These are phyloP conservation scores for Zasmidium angulare DNA, from an alignment of 2,329 filamentous ascomycete genomes.

Conservation along the genomic window DNA sequence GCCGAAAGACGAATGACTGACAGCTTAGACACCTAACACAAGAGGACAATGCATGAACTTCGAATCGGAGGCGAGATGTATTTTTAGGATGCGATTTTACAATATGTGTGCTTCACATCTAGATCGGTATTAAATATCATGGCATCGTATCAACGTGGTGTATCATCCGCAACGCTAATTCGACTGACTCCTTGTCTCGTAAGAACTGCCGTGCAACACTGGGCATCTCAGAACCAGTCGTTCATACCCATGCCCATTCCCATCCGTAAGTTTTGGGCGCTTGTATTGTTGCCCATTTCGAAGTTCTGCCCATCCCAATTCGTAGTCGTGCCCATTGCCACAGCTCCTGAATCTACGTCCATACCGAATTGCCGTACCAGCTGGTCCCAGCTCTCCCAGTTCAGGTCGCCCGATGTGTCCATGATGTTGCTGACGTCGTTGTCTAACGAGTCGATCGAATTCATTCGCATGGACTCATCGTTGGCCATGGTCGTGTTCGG, in stretches of 20 bases:
- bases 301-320: constrained; percentile 16
- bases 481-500: neutral
- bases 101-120: too few relatives aligned
- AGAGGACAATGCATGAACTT: too few relatives aligned
- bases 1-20: too few relatives aligned
- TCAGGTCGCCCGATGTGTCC: constrained; percentile 41
- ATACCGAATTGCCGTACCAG: constrained; percentile 48
- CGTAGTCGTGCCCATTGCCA: constrained; percentile 3
- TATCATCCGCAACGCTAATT: neutral
- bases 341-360: constrained; percentile 36
- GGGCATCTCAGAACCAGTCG: constrained; percentile 29
- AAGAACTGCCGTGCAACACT: neutral
- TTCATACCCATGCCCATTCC: constrained; percentile 30
- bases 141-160: neutral
- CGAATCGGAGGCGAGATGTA: too few relatives aligned
- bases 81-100: too few relatives aligned
- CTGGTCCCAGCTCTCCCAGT: constrained; percentile 52
- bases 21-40: too few relatives aligned
- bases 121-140: too few relatives aligned
- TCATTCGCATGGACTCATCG: constrained; percentile 19
- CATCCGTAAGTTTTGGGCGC: constrained; percentile 26
- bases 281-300: constrained; percentile 12
- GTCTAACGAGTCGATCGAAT: constrained; percentile 27
- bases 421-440: constrained; percentile 29
- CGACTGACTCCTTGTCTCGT: neutral